Evolutionary conservation across 495 filamentous ascomycete species (phyloP).

Genomic region (Niebla homalea): DNA sequence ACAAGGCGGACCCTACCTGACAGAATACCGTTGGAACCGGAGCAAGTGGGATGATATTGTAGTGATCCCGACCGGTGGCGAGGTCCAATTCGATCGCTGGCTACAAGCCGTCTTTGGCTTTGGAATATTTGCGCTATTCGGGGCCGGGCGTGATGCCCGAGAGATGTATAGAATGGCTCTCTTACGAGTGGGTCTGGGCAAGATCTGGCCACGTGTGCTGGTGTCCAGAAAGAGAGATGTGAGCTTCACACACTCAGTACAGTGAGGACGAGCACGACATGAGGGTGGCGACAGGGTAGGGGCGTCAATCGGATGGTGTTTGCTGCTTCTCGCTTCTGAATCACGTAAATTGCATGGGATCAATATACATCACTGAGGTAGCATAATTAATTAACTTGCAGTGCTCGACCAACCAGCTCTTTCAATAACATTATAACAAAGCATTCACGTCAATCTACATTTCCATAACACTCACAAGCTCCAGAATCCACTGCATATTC

Average conservation of each 20-base stretch:
- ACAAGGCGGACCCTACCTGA: too few species aligned
- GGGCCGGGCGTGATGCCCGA: constrained; percentile 62
- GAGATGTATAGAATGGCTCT: constrained; percentile 53
- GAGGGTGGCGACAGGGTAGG: too few species aligned
- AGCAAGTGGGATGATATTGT: constrained; percentile 45
- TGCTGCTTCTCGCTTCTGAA: too few species aligned
- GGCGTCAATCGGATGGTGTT: too few species aligned
- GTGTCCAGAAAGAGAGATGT: background rate
- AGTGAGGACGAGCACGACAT: too few species aligned
- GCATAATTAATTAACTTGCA: background rate
- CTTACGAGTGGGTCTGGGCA: constrained; percentile 35
- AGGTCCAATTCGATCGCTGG: constrained; percentile 53
- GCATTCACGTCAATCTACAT: too few species aligned
- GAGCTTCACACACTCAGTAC: too few species aligned
- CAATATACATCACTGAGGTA: too few species aligned
- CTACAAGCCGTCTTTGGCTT: constrained; percentile 46
- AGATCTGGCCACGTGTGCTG: constrained; percentile 26
- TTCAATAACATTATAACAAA: too few species aligned
- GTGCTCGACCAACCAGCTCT: background rate
- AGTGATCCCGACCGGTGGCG: constrained; percentile 43
- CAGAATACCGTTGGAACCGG: constrained; percentile 8
- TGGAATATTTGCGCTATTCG: constrained; percentile 65
- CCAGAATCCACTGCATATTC: too few species aligned
- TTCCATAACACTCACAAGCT: too few species aligned
- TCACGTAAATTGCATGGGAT: too few species aligned